Conservation (phyloP, 345 rosid genomes). For the Sisymbrium irio region DNA sequence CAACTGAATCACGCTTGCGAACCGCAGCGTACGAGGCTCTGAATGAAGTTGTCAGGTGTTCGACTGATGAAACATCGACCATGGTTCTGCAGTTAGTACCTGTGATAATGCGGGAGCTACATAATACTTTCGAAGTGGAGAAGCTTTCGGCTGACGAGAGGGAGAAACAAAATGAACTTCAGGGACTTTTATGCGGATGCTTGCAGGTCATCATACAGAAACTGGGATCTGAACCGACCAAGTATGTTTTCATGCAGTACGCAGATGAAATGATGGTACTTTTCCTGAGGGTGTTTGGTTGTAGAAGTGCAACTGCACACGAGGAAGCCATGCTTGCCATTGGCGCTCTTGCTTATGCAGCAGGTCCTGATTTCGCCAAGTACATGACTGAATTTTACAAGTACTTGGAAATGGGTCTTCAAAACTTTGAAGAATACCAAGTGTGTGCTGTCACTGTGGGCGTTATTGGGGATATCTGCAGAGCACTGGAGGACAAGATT, state of each 20-base stretch:
- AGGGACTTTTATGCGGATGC: conserved; percentile 79
- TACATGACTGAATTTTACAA: conserved; percentile 74
- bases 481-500: conserved; percentile 65
- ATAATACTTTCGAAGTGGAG: conserved; percentile 64
- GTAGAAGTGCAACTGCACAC: conserved; percentile 74
- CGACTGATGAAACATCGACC: conserved; percentile 62
- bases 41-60: conserved; percentile 74
- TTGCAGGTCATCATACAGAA: conserved; percentile 72
- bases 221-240: conserved; percentile 61
- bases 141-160: conserved; percentile 54
- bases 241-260: conserved; percentile 59
- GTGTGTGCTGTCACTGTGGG: conserved; percentile 78
- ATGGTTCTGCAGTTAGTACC: conserved; percentile 65
- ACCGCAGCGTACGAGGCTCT: conserved; percentile 74
- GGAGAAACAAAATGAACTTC: conserved; percentile 65
- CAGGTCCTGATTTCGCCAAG: conserved; percentile 60
- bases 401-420: conserved; percentile 76
- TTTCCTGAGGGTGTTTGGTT: conserved; percentile 69
- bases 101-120: conserved; percentile 67
- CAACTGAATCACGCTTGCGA: conserved; percentile 67
- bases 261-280: conserved; percentile 76
- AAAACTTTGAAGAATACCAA: conserved; percentile 72
- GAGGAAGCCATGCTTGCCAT: conserved; percentile 84
- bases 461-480: conserved; percentile 65
- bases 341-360: conserved; percentile 74